phyloP scores from a whole-genome alignment of 2,329 filamentous ascomycete species.

The Venturia aucupariae region DNA sequence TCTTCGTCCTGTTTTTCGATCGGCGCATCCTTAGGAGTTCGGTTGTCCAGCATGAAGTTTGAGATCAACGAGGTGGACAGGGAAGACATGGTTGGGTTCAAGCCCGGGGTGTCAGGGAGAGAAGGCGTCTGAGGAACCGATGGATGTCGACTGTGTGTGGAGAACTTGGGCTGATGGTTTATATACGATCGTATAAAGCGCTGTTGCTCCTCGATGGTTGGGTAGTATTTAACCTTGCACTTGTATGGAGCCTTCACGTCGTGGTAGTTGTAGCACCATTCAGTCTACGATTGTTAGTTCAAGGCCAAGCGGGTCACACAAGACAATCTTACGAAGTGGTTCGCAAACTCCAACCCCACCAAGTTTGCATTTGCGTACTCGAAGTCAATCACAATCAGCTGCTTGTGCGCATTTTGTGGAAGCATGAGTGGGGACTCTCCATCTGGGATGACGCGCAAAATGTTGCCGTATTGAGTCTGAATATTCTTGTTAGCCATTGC shows the following conservation, averaged over 20 bases:
- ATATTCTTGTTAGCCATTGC: neutral
- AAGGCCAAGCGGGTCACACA: neutral
- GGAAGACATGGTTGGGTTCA: constrained; percentile 25
- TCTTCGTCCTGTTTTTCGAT: constrained; percentile 39
- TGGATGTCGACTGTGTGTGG: constrained; percentile 34
- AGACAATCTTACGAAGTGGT: constrained; percentile 67
- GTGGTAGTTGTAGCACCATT: constrained; percentile 98
- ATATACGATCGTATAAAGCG: constrained; percentile 84
- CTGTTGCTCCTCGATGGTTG: constrained; percentile 68
- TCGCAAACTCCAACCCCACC: constrained; percentile 84
- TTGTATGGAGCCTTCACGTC: constrained; percentile 54
- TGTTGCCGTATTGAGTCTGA: constrained; percentile 96
- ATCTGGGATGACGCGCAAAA: constrained; percentile 64
- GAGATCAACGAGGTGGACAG: constrained; percentile 33
- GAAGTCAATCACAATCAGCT: constrained; percentile 95
- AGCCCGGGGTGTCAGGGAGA: constrained; percentile 22
- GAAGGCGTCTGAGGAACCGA: constrained; percentile 22
- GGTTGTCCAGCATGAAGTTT: constrained; percentile 68
- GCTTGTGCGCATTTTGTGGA: constrained; percentile 89
- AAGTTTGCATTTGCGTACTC: constrained; percentile 91
- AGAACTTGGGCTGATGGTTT: constrained; percentile 64
- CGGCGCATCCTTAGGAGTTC: constrained; percentile 28
- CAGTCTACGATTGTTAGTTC: constrained; percentile 43
- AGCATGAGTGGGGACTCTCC: constrained; percentile 76
- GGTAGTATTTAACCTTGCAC: constrained; percentile 64